Evolutionary conservation across 495 filamentous ascomycete genomes (phyloP), one percentile per base, ranked within the genome.

Genomic region (Lasiosphaeria hispida): DNA sequence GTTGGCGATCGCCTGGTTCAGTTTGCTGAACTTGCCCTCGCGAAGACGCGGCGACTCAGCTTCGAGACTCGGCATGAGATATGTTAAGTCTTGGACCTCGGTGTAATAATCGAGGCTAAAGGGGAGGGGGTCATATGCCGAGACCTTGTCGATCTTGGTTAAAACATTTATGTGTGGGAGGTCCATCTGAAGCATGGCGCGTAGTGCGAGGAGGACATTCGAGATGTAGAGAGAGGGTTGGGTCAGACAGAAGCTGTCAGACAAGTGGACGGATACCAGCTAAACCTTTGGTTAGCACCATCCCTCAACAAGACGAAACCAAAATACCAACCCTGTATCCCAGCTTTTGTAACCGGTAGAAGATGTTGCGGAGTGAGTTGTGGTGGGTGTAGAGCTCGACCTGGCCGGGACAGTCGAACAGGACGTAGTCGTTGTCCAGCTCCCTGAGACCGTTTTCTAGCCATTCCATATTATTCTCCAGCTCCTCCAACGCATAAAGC

Each of bases 41-140:
- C 81, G 79, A 78, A 83, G 58, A 63, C 79, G 66, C n/a, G 75
- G 68, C 17, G 72, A 57, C 77, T 86, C 62, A 18, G 78, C 77
- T 58, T 87, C 82, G 10, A 98, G 83, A 48, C 86, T 77, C 0
- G 93, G 91, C 7, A 94, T 79, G 14, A 98, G 83, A 61, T 96
- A 89, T 3, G 79, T 79, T 5, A 98, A 84, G 56, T 96, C 91
- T 72, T 97, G 91, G n/a, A 97, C 92, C 68, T 98, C 94, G 51
- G 94, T 96, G 73, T 97, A 98, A 70, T 85, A 98, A 61, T 96
- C 91, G 37, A 98, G 83, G 63, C 93, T 92, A 78, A 98, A 97
- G 0, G 91, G 89, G 0, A 97, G 83, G 8, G 87, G 83, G 41
- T 87, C 82, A 67, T 96, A 96, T 10, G 80, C 75, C 10, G 76